Conservation (phyloP, 805 yeast genomes). For the Metschnikowia noctiluminum region DNA sequence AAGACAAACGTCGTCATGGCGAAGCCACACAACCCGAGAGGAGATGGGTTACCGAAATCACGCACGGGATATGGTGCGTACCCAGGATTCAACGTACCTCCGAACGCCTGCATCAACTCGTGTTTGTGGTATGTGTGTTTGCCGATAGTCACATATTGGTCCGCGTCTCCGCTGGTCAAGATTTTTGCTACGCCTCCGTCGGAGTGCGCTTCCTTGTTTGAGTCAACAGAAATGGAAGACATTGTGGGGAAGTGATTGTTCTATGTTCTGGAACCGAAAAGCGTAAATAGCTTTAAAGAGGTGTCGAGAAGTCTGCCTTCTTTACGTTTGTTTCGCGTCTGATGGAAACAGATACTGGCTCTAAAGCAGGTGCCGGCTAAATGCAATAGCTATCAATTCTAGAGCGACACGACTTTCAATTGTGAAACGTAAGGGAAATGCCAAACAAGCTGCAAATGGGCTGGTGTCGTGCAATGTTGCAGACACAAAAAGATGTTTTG, state of each 20-base stretch:
- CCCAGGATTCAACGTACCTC: constrained; percentile 36
- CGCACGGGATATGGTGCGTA: constrained; percentile 43
- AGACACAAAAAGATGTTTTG: not conserved
- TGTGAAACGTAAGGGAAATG: not conserved
- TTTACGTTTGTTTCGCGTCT: too few species aligned
- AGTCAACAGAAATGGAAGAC: constrained; percentile 14
- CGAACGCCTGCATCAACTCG: constrained; percentile 38
- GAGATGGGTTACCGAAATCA: constrained; percentile 40
- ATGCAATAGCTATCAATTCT: not conserved
- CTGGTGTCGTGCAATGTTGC: not conserved
- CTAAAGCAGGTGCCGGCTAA: not conserved
- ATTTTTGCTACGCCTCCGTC: constrained; percentile 20
- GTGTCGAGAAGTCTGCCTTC: too few species aligned
- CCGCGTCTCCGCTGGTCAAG: constrained; percentile 28
- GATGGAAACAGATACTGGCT: too few species aligned
- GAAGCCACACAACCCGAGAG: constrained; percentile 20
- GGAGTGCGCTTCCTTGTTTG: constrained; percentile 11
- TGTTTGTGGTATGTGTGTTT: constrained; percentile 27
- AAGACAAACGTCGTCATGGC: constrained; percentile 21
- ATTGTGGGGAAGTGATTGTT: not conserved
- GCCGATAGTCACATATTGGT: constrained; percentile 20
- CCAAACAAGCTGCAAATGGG: not conserved
- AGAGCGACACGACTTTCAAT: not conserved
- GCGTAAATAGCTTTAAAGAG: too few species aligned
- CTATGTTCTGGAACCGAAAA: not conserved